These are phyloP conservation scores for Euphorbia peplus DNA, from an alignment of 345 rosid genomes.

Conservation along the genomic window DNA sequence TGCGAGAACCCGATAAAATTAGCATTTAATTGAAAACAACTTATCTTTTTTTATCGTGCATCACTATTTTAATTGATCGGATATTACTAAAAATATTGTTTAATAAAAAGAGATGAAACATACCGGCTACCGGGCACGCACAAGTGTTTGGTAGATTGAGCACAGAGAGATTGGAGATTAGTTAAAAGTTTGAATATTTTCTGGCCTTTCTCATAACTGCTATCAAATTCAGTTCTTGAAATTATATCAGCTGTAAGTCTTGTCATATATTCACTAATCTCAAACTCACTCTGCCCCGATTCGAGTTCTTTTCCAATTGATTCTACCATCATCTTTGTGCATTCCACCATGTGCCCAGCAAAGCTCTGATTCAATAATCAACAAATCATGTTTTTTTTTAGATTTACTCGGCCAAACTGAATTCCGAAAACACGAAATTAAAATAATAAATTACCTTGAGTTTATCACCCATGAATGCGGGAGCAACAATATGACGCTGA, in stretches of 20 bases:
- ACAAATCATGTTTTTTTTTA: too few relatives aligned
- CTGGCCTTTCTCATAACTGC: constrained; percentile 76
- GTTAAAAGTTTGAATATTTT: constrained; percentile 65
- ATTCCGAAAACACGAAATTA: too few relatives aligned
- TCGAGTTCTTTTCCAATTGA: constrained; percentile 43
- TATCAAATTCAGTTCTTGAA: constrained; percentile 77
- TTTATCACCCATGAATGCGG: constrained; percentile 32
- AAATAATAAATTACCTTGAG: constrained; percentile 22
- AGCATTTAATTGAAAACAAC: too few relatives aligned
- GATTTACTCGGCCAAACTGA: too few relatives aligned
- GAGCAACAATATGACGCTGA: constrained; percentile 33
- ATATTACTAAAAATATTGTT: too few relatives aligned
- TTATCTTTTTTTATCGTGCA: too few relatives aligned
- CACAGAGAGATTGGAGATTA: constrained; percentile 59
- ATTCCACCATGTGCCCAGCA: constrained; percentile 80
- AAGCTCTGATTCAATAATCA: constrained; percentile 49
- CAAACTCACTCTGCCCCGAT: constrained; percentile 62
- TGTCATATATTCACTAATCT: constrained; percentile 74
- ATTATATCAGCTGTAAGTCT: constrained; percentile 81
- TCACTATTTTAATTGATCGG: too few relatives aligned
- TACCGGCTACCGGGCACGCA: constrained; percentile 95
- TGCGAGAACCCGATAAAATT: constrained; percentile 13
- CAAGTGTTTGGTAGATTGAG: constrained; percentile 76
- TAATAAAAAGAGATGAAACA: too few relatives aligned
- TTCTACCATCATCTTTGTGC: constrained; percentile 59